Conservation (phyloP, 2,329 filamentous ascomycete species). For the Fusarium setosum region DNA sequence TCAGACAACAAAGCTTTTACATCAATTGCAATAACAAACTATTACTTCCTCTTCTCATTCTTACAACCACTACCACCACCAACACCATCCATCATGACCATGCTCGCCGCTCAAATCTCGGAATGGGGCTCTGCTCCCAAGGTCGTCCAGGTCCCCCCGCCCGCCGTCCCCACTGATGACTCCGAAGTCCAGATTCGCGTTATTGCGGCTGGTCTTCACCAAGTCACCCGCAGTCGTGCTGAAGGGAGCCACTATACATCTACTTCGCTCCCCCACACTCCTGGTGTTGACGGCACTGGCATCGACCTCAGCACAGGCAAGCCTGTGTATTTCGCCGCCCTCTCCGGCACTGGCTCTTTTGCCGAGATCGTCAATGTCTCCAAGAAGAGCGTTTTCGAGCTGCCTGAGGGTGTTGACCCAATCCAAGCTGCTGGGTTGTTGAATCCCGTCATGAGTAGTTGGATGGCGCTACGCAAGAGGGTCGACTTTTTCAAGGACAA, state of each 20-base stretch:
- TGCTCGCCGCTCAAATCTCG: constrained; percentile 54
- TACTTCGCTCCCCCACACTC: constrained; percentile 59
- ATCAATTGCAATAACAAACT: no score
- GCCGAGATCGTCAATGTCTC: constrained; percentile 61
- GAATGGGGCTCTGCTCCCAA: constrained; percentile 50
- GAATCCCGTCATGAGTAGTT: constrained; percentile 66
- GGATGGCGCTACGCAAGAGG: constrained; percentile 66
- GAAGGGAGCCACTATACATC: constrained; percentile 66
- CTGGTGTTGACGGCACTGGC: constrained; percentile 66
- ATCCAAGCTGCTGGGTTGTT: constrained; percentile 62
- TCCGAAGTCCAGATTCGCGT: constrained; percentile 62
- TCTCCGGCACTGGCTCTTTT: constrained; percentile 56
- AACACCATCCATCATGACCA: constrained; percentile 31
- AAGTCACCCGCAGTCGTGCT: constrained; percentile 64
- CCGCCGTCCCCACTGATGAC: constrained; percentile 48
- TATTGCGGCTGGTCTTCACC: constrained; percentile 63
- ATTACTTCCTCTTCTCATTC: no score
- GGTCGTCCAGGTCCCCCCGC: constrained; percentile 46
- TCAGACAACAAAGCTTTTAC: no score
- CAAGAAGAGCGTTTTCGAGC: constrained; percentile 48
- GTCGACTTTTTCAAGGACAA: constrained; percentile 45
- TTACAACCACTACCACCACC: no score
- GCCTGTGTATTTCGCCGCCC: constrained; percentile 60
- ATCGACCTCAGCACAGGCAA: constrained; percentile 55
- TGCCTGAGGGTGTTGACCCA: constrained; percentile 59